Base-by-base conservation (phyloP, 2,329 filamentous ascomycete species). In the Neonectria faginata region DNA sequence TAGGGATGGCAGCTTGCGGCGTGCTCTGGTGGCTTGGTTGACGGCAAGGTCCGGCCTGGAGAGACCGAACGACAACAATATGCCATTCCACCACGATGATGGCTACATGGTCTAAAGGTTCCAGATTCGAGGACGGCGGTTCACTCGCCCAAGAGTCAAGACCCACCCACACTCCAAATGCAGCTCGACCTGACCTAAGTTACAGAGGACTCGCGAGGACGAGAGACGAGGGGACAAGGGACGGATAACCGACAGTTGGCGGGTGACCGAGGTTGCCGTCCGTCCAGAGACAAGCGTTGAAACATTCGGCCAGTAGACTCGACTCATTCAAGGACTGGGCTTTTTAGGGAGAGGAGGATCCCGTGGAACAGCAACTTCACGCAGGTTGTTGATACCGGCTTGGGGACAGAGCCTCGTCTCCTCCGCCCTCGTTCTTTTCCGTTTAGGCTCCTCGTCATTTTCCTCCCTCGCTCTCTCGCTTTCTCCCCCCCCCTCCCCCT, bases 31-130 rank as follows among this genome's bases (percentile, higher is more conserved):
- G 67, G 70, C 71, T 73, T 67, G 55, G 52, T 54, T 16, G 55
- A 63, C 70, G 71, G 71, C 60, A 71, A 72, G 67, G 61, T 72
- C 71, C 68, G 68, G 65, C 50, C 61, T 65, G 47, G 65, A 67
- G 70, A 57, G 68, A 64, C 69, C 71, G 68, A 73, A 57, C 29
- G 44, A 36, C 48, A 41, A 36, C 47, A 47, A 50, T 31, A 47
- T 57, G 45, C 53, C 47, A 51, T 53, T 52, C 36, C 53, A 57
- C 53, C 42, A 47, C 31, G 45, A 18, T 8, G n/a, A 20, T 48
- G 18, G 44, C 29, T 39, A 25, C 25, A 4, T 25, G 6, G 25
- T 25, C 25, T 25, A 29, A 52, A 42, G 47, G 14, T 36, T 50
- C 58, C 55, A 51, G 59, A 56, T 62, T 62, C 56, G 55, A 65